A percentile compares a stretch with the other conserved stretches of the same genome.
Conservation (phyloP, 108 stramenopile genomes). For the Craspedostauros australis region DNA sequence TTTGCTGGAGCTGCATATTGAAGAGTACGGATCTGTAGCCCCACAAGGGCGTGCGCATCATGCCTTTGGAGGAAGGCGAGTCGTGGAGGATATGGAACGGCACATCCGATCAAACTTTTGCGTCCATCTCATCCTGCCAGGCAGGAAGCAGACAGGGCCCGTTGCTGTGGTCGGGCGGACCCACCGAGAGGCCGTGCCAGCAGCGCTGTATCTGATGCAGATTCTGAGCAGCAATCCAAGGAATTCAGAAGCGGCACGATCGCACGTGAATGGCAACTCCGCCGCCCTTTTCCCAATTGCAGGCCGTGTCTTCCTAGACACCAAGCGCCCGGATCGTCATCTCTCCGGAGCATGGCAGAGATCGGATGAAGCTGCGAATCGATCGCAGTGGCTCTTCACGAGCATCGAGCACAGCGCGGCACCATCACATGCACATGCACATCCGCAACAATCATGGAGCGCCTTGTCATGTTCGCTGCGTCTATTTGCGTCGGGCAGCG, state of each 20-base stretch:
- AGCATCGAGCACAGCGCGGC: no score
- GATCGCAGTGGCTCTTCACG: no score
- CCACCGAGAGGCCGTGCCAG: conserved; percentile 6
- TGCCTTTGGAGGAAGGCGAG: conserved; percentile 6
- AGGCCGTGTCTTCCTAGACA: neutral
- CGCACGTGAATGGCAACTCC: neutral
- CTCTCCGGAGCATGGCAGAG: no score
- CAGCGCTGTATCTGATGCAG: conserved; percentile 3
- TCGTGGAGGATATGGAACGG: conserved; percentile 1
- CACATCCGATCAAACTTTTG: neutral
- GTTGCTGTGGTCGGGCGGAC: conserved; percentile 1
- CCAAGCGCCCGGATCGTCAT: neutral
- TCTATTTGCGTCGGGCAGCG: neutral
- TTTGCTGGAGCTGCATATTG: conserved; percentile 1
- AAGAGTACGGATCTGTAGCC: neutral
- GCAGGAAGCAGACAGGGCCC: conserved; percentile 10
- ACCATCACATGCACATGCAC: no score
- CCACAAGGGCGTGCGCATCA: neutral
- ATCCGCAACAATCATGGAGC: no score
- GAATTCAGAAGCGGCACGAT: neutral
- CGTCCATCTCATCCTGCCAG: conserved; percentile 10
- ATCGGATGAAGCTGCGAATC: no score
- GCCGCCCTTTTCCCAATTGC: neutral
- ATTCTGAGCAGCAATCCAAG: neutral
- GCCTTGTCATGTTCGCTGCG: neutral